phyloP scores from a whole-genome alignment of 805 yeast genomes.

The Candida vartiovaarae region DNA sequence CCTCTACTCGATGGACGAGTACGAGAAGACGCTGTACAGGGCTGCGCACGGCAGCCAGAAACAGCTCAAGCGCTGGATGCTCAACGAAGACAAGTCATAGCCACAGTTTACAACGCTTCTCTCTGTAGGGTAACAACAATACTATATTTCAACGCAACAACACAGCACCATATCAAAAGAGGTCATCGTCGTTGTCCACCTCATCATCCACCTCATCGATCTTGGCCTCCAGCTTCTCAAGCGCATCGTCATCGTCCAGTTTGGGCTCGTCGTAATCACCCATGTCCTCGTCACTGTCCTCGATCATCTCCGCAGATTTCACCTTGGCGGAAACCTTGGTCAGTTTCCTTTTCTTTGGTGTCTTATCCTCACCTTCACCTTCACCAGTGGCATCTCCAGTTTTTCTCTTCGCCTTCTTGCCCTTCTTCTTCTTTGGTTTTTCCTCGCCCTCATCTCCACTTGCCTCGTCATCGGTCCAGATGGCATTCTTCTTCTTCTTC shows the following conservation, averaged over 20 bases:
- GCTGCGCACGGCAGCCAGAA: constrained; percentile 44
- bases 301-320: constrained; percentile 32
- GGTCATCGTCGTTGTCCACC: constrained; percentile 12
- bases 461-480: constrained; percentile 40
- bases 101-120: background rate
- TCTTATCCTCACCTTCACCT: constrained; percentile 21
- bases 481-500: constrained; percentile 32
- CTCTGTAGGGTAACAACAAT: too few species aligned
- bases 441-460: constrained; percentile 23
- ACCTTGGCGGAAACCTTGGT: constrained; percentile 18
- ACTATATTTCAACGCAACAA: too few species aligned
- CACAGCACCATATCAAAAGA: background rate
- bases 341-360: constrained; percentile 10
- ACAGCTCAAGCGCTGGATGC: constrained; percentile 37
- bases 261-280: constrained; percentile 17
- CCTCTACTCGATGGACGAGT: constrained; percentile 64
- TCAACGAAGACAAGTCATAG: constrained; percentile 9
- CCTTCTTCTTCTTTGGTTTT: constrained; percentile 15
- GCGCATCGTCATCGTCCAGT: constrained; percentile 19
- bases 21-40: constrained; percentile 56
- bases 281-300: constrained; percentile 37
- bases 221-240: constrained; percentile 17
- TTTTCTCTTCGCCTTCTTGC: constrained; percentile 16
- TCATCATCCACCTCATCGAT: constrained; percentile 10
- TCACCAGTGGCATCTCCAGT: constrained; percentile 27